Evolutionary conservation across 2,329 filamentous ascomycete genomes (phyloP).

Genomic region (Sclerotinia nivalis): DNA sequence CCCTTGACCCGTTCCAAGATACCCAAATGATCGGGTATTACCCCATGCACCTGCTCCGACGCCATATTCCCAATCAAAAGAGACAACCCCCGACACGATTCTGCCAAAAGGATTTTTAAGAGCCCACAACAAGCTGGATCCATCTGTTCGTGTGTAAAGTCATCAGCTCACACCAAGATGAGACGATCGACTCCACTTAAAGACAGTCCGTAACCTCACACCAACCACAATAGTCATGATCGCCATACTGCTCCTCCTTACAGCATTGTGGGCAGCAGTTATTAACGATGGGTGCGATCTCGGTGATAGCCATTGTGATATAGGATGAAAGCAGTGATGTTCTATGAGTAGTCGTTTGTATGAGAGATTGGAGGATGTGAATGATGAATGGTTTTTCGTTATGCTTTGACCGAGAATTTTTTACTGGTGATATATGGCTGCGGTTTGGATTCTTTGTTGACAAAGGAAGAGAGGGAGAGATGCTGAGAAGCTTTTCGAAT

Average conservation of each 20-base stretch:
- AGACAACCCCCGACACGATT: background rate
- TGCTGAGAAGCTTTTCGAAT: background rate
- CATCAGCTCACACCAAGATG: background rate
- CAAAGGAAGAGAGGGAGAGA: background rate
- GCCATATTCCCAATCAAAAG: slow-evolving; percentile 7
- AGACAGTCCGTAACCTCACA: slow-evolving; percentile 45
- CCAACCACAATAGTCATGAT: slow-evolving; percentile 53
- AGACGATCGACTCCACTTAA: slow-evolving; percentile 18
- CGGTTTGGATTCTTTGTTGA: background rate
- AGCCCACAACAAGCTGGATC: background rate
- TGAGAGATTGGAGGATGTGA: background rate
- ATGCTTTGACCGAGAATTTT: background rate
- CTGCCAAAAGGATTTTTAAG: background rate
- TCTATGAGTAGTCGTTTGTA: background rate
- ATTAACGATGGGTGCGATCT: slow-evolving; percentile 49
- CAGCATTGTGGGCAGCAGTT: slow-evolving; percentile 55
- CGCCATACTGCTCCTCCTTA: slow-evolving; percentile 51
- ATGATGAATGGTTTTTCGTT: background rate
- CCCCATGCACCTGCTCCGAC: slow-evolving; percentile 9
- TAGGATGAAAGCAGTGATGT: background rate
- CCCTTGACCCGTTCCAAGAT: background rate
- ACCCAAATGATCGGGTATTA: slow-evolving; percentile 10
- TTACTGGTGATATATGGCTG: slow-evolving; percentile 1
- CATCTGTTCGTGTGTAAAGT: background rate
- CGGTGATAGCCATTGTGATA: slow-evolving; percentile 46